Evolutionary conservation across 768 basidiomycete genomes (phyloP).

Genomic region (Porphyrellus cyaneotinctus): DNA sequence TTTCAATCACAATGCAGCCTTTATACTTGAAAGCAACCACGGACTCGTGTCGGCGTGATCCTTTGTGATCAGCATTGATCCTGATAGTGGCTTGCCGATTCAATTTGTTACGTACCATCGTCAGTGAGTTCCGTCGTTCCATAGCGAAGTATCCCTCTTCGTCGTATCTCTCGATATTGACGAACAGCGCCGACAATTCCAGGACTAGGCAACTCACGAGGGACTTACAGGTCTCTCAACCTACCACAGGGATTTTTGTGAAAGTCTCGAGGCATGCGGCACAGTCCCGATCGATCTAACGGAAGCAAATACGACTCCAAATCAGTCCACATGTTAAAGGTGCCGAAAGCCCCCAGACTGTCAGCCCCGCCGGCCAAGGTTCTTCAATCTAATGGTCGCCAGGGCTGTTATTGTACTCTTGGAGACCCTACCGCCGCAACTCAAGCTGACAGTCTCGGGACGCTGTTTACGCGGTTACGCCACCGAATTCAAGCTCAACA

Average conservation of each 20-base stretch:
- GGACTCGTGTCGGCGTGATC: constrained; percentile 9
- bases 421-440: constrained; percentile 1
- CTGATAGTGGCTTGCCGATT: constrained; percentile 1
- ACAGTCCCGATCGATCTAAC: background rate
- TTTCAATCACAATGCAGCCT: constrained; percentile 4
- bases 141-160: background rate
- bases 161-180: background rate
- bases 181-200: background rate
- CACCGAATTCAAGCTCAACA: constrained; percentile 24
- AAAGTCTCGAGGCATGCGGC: background rate
- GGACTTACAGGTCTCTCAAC: background rate
- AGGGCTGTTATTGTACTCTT: constrained; percentile 6
- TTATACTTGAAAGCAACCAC: constrained; percentile 27
- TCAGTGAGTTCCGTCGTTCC: background rate
- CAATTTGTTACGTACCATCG: constrained; percentile 18
- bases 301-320: constrained; percentile 10
- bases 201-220: background rate
- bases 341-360: background rate
- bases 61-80: constrained; percentile 9
- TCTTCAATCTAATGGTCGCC: background rate
- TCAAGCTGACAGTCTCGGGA: constrained; percentile 8
- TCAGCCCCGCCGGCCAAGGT: background rate
- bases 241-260: background rate
- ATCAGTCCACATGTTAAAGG: background rate
- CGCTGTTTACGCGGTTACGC: constrained; percentile 16